These are phyloP conservation scores for Rhizophagus sp. DNA, from an alignment of 192 early-diverging fungal genomes.

Conservation along the genomic window DNA sequence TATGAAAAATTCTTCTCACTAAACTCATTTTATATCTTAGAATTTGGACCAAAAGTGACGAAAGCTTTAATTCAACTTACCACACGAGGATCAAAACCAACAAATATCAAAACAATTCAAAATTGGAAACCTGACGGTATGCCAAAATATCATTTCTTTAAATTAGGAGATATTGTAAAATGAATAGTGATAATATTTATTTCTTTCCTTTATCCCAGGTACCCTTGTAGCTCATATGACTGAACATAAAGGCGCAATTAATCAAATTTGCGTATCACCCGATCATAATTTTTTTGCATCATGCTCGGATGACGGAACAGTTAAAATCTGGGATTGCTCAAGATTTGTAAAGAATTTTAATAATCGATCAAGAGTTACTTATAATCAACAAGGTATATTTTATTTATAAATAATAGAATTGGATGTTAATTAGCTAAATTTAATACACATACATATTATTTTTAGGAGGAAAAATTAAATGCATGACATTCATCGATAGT, in stretches of 20 bases:
- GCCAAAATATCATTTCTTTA: background rate
- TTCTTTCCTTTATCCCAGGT: constrained; percentile 29
- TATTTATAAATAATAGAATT: background rate
- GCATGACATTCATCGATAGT: constrained; percentile 76
- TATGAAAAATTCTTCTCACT: background rate
- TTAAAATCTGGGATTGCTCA: constrained; percentile 81
- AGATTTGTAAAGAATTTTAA: constrained; percentile 84
- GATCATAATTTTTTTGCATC: constrained; percentile 79
- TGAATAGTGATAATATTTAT: background rate
- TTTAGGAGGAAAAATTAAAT: constrained; percentile 73
- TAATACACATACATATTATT: constrained; percentile 14
- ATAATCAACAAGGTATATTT: constrained; percentile 61
- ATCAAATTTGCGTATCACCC: constrained; percentile 65
- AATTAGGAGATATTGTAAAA: too few species aligned
- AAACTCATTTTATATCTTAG: background rate
- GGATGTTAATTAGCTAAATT: background rate
- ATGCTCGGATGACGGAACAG: constrained; percentile 80
- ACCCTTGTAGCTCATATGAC: constrained; percentile 76
- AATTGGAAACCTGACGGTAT: constrained; percentile 77
- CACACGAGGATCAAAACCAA: constrained; percentile 36
- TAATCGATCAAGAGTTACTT: constrained; percentile 71
- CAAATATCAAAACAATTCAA: constrained; percentile 42
- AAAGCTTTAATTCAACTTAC: constrained; percentile 9
- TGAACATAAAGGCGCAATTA: constrained; percentile 83
- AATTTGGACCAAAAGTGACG: constrained; percentile 24